Percentiles rank a stretch among this genome's conserved stretches.
Conservation (phyloP, 805 yeast species). For the Starmerella geochares region DNA sequence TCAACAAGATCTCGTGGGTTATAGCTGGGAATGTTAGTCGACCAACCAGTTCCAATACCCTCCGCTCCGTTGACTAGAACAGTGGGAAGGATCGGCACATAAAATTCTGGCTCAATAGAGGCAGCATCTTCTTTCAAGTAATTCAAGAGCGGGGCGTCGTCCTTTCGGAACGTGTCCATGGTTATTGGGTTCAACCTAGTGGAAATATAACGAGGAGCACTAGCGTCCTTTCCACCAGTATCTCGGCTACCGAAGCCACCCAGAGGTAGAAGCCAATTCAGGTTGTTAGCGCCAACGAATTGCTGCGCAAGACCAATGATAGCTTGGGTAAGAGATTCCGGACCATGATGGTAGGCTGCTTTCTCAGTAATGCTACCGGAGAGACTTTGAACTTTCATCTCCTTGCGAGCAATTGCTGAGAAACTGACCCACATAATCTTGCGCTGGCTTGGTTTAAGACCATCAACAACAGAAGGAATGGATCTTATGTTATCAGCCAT, state of each 20-base stretch:
- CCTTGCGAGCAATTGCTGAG: conserved; percentile 55
- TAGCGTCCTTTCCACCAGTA: conserved; percentile 94
- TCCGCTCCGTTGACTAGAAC: conserved; percentile 91
- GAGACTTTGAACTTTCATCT: conserved; percentile 81
- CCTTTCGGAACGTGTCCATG: conserved; percentile 60
- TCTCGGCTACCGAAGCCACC: conserved; percentile 97
- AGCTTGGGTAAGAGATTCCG: conserved; percentile 73
- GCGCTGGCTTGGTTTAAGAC: conserved; percentile 94
- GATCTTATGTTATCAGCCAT: conserved; percentile 96
- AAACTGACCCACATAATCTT: conserved; percentile 83
- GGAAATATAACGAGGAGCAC: conserved; percentile 95
- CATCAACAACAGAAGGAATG: conserved; percentile 87
- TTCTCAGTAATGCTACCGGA: conserved; percentile 82
- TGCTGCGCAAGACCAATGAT: conserved; percentile 92
- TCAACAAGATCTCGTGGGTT: conserved; percentile 75
- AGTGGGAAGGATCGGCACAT: conserved; percentile 88
- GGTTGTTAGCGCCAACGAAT: conserved; percentile 83
- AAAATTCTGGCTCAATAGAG: conserved; percentile 93
- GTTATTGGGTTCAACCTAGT: conserved; percentile 75
- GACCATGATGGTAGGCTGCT: conserved; percentile 95
- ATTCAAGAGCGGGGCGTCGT: conserved; percentile 65
- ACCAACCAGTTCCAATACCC: conserved; percentile 99
- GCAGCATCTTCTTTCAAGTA: conserved; percentile 88
- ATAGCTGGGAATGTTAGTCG: conserved; percentile 81
- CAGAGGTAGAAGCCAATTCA: conserved; percentile 74